A percentile compares a stretch with the other conserved stretches of the same genome.
phyloP scores from a whole-genome alignment of 208 protist genomes.

The Crithidia brevicula region DNA sequence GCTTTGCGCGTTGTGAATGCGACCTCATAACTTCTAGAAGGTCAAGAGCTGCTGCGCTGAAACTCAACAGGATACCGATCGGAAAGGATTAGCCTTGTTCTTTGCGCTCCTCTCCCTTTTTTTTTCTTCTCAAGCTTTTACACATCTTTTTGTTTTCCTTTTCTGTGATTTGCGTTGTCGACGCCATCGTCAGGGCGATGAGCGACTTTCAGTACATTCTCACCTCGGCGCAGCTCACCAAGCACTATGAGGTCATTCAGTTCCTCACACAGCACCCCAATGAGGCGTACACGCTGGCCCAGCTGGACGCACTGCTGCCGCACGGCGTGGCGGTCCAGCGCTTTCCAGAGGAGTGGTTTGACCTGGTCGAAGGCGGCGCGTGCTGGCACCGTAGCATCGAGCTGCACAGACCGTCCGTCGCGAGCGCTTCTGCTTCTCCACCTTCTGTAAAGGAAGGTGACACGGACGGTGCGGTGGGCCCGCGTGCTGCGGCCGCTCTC shows the following conservation, averaged over 20 bases:
- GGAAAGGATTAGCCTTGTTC: too few species aligned
- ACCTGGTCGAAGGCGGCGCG: slow-evolving; percentile 54
- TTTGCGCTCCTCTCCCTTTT: neutral
- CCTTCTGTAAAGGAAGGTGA: neutral
- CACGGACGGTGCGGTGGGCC: too few species aligned
- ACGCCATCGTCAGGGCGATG: slow-evolving; percentile 37
- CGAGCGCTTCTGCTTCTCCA: neutral
- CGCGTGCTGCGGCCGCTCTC: too few species aligned
- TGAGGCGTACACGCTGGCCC: slow-evolving; percentile 62
- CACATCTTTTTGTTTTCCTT: slow-evolving; percentile 7
- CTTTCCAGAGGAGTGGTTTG: slow-evolving; percentile 78
- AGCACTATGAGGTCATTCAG: slow-evolving; percentile 87
- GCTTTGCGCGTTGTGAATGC: too few species aligned
- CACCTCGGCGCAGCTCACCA: slow-evolving; percentile 68
- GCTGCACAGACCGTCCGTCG: slow-evolving; percentile 24
- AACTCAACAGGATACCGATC: too few species aligned
- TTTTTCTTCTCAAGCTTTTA: neutral
- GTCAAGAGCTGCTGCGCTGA: too few species aligned
- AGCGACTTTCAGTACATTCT: slow-evolving; percentile 76
- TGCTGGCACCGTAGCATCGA: slow-evolving; percentile 77
- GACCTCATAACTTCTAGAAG: too few species aligned
- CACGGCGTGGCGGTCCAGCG: slow-evolving; percentile 76
- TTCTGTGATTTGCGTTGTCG: slow-evolving; percentile 14
- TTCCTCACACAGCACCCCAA: slow-evolving; percentile 80
- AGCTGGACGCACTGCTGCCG: slow-evolving; percentile 84